These are phyloP conservation scores for Naganishia friedmannii DNA, from an alignment of 768 basidiomycete species.

Conservation along the genomic window DNA sequence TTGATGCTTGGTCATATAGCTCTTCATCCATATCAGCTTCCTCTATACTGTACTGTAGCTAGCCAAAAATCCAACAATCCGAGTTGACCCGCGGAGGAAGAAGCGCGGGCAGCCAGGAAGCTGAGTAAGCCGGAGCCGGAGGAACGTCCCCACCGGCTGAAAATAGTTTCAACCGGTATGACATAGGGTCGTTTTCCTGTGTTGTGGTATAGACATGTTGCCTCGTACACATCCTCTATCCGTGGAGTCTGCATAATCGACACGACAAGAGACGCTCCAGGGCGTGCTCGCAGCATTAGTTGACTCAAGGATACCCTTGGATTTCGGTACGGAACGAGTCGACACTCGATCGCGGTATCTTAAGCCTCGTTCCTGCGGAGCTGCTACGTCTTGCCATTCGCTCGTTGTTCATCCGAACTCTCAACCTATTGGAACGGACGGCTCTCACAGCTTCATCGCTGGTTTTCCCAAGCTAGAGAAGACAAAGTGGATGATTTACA, in stretches of 20 bases:
- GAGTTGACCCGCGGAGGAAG: not conserved
- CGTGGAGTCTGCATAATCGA: not conserved
- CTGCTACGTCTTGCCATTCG: conserved; percentile 2
- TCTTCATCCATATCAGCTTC: too few relatives aligned
- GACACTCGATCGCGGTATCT: conserved; percentile 1
- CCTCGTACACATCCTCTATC: too few relatives aligned
- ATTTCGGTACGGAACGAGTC: not conserved
- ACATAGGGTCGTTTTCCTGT: conserved; percentile 6
- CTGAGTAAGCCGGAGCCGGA: conserved; percentile 22
- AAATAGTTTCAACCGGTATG: conserved; percentile 17
- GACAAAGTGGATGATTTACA: not conserved
- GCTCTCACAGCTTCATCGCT: not conserved
- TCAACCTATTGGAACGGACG: not conserved
- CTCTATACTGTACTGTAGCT: too few relatives aligned
- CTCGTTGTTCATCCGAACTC: not conserved
- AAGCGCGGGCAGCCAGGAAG: not conserved
- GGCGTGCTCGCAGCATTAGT: not conserved
- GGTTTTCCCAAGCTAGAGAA: not conserved
- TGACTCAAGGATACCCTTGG: not conserved
- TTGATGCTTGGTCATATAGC: too few relatives aligned
- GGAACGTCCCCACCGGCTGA: not conserved
- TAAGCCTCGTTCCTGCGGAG: conserved; percentile 21
- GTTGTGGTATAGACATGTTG: not conserved
- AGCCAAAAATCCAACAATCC: too few relatives aligned
- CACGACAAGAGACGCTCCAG: not conserved